These are phyloP conservation scores for Acanthamoeba royreba DNA, from an alignment of 208 protist species.

Conservation along the genomic window DNA sequence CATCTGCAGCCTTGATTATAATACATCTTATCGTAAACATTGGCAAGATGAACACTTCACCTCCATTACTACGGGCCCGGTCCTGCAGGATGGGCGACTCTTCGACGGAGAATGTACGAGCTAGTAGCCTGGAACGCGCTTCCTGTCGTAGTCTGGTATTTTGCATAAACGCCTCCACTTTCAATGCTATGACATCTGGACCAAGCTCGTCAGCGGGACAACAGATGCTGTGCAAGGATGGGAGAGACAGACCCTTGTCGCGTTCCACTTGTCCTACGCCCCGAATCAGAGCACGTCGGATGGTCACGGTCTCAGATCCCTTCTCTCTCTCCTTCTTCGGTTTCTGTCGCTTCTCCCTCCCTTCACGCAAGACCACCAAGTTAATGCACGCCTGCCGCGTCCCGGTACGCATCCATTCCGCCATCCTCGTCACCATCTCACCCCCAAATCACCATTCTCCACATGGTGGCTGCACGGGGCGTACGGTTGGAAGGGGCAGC, in stretches of 20 bases:
- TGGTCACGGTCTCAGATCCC: neutral
- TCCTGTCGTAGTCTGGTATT: neutral
- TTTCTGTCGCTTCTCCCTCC: neutral
- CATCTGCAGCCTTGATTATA: neutral
- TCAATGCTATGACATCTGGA: neutral
- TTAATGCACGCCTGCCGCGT: too few species aligned
- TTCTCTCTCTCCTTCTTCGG: neutral
- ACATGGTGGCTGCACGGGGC: too few species aligned
- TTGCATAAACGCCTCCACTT: neutral
- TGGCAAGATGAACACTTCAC: neutral
- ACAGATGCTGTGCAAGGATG: neutral
- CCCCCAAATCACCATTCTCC: too few species aligned
- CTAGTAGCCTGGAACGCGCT: neutral
- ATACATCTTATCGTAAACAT: neutral
- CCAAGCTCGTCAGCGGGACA: neutral
- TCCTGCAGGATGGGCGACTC: neutral
- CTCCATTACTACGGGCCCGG: neutral
- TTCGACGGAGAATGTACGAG: neutral
- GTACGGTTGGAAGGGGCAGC: too few species aligned
- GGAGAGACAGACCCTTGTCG: neutral
- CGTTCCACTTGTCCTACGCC: neutral
- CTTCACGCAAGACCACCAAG: too few species aligned
- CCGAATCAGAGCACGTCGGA: neutral
- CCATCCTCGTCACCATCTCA: too few species aligned
- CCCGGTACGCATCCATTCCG: too few species aligned